Percentiles rank a stretch among this genome's conserved stretches.
Evolutionary conservation across 2,329 filamentous ascomycete species (phyloP).

Genomic region (Seiridium cupressi): DNA sequence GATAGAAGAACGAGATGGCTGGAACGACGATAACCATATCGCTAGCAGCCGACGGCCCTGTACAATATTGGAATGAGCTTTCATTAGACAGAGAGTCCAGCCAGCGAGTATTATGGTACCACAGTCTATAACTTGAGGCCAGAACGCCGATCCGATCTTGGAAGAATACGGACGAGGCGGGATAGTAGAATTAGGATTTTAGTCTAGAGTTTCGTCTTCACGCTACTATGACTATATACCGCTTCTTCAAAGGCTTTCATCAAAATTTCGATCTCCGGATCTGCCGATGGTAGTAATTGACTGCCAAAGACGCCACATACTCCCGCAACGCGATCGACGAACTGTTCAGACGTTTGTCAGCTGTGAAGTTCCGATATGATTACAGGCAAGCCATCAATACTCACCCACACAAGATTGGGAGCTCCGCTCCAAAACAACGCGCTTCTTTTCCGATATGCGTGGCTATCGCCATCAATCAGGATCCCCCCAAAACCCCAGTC

Average conservation of each 20-base stretch:
- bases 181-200: not conserved
- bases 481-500: constrained; percentile 41
- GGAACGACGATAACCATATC: no score
- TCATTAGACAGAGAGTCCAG: no score
- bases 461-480: constrained; percentile 35
- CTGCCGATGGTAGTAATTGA: constrained; percentile 8
- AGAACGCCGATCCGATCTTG: not conserved
- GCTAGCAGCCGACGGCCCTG: no score
- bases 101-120: no score
- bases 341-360: constrained; percentile 2
- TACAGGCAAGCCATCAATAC: constrained; percentile 10
- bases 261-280: constrained; percentile 7
- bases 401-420: constrained; percentile 45
- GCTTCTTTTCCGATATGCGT: constrained; percentile 33
- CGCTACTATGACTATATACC: constrained; percentile 1
- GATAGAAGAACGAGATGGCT: no score
- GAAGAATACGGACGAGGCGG: not conserved
- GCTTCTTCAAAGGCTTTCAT: constrained; percentile 9
- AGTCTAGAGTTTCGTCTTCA: not conserved
- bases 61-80: no score
- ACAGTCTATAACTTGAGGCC: no score
- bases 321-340: constrained; percentile 9
- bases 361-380: not conserved
- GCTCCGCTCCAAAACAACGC: constrained; percentile 43
- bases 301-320: constrained; percentile 11